These are phyloP conservation scores for Aspergillus sp. DNA, from an alignment of 2,329 filamentous ascomycete species.

Conservation along the genomic window DNA sequence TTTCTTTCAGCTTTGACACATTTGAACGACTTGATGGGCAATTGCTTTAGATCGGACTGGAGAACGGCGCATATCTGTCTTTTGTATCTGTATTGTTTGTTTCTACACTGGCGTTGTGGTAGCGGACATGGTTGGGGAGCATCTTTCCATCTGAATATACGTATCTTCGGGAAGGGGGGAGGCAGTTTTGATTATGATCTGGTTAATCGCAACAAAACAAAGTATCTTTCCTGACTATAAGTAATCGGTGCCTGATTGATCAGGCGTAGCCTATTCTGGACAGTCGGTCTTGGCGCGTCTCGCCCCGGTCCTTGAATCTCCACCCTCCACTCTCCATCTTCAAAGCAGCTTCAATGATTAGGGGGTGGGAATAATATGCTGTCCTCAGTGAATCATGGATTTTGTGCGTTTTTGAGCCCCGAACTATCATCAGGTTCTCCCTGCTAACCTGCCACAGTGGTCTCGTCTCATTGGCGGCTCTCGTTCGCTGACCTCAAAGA, in stretches of 20 bases:
- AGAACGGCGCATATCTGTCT: constrained; percentile 16
- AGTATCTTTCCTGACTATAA: no score
- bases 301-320: background rate
- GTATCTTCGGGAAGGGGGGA: background rate
- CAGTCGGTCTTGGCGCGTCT: constrained; percentile 1
- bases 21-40: constrained; percentile 19
- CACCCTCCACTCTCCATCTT: constrained; percentile 1
- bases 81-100: background rate
- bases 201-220: no score
- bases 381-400: constrained; percentile 32
- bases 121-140: constrained; percentile 15
- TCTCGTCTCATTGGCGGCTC: constrained; percentile 54
- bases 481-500: constrained; percentile 40
- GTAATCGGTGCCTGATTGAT: no score
- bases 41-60: constrained; percentile 20
- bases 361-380: constrained; percentile 21
- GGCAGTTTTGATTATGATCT: background rate
- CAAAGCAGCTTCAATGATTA: constrained; percentile 1
- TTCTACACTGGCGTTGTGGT: constrained; percentile 15
- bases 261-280: constrained; percentile 6
- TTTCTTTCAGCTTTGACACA: constrained; percentile 6
- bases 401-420: constrained; percentile 31
- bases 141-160: constrained; percentile 16
- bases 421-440: no score
- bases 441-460: constrained; percentile 38